A percentile compares a stretch with the other conserved stretches of the same genome.
Conservation (phyloP, 2,329 filamentous ascomycete genomes). For the Colletotrichum gloeosporioides region DNA sequence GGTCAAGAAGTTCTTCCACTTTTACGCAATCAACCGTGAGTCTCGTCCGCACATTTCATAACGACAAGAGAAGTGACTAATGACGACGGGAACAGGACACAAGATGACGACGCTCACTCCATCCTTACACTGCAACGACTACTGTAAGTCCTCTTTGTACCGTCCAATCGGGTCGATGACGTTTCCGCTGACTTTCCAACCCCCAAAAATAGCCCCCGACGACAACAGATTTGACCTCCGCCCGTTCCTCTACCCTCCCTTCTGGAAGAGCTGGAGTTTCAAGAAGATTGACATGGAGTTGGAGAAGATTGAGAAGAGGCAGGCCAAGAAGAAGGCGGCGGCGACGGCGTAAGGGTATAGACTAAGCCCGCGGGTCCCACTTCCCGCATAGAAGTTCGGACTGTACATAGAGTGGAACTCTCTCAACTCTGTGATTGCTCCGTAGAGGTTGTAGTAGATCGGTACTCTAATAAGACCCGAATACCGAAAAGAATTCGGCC, state of each 20-base stretch:
- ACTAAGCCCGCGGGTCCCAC: neutral
- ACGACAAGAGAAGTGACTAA: neutral
- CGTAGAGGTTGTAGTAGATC: neutral
- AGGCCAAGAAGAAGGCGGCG: neutral
- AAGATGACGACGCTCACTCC: constrained; percentile 23
- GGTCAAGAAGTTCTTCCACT: constrained; percentile 52
- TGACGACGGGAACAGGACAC: constrained; percentile 4
- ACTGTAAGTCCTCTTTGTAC: neutral
- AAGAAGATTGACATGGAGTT: constrained; percentile 44
- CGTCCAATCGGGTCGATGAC: neutral
- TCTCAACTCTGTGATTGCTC: neutral
- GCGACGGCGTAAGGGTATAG: constrained; percentile 12
- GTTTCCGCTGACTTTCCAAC: neutral
- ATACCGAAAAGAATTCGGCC: neutral
- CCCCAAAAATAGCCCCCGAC: constrained; percentile 25
- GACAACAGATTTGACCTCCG: constrained; percentile 32
- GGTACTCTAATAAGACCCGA: neutral
- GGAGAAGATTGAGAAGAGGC: constrained; percentile 33
- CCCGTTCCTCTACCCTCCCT: constrained; percentile 33
- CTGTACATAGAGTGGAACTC: neutral
- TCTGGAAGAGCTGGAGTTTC: constrained; percentile 40
- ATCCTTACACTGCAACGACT: constrained; percentile 22
- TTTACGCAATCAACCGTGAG: constrained; percentile 61
- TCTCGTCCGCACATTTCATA: neutral
- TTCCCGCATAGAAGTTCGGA: neutral